These are phyloP conservation scores for Asparagopsis taxiformis DNA, from an alignment of 31 red algal species.

Conservation along the genomic window DNA sequence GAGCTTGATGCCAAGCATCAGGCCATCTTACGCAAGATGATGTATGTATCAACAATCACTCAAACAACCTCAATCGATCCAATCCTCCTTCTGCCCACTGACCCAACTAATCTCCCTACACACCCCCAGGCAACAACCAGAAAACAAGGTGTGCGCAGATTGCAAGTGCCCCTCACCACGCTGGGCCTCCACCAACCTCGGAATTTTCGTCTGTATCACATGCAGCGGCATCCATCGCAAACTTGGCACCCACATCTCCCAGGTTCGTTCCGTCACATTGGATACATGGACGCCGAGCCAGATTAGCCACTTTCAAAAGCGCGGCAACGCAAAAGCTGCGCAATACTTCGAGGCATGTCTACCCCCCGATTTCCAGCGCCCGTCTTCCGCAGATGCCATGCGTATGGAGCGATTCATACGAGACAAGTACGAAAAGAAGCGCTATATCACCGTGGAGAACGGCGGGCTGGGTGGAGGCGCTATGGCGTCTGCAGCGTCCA, in stretches of 20 bases:
- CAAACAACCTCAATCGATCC: background rate
- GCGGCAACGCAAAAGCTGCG: slow-evolving; percentile 75
- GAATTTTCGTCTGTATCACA: slow-evolving; percentile 94
- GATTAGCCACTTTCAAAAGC: slow-evolving; percentile 65
- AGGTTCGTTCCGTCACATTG: slow-evolving; percentile 81
- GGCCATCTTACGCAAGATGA: slow-evolving; percentile 74
- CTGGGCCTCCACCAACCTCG: slow-evolving; percentile 97
- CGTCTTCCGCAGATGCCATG: slow-evolving; percentile 55
- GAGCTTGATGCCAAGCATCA: slow-evolving; percentile 75
- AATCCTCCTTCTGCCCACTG: background rate
- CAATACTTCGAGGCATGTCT: slow-evolving; percentile 86
- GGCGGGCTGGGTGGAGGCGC: slow-evolving; percentile 55
- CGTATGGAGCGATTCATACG: slow-evolving; percentile 91
- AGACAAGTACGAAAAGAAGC: slow-evolving; percentile 90
- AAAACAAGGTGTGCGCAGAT: slow-evolving; percentile 90
- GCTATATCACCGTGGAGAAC: slow-evolving; percentile 69
- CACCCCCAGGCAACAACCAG: slow-evolving; percentile 41
- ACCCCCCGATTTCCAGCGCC: slow-evolving; percentile 76
- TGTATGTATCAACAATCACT: slow-evolving; percentile 25
- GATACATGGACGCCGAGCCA: slow-evolving; percentile 91
- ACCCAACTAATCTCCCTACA: background rate
- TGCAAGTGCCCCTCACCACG: slow-evolving; percentile 76
- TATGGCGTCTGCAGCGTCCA: slow-evolving; percentile 6
- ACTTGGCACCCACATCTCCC: slow-evolving; percentile 86
- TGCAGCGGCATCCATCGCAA: slow-evolving; percentile 90